phyloP scores from a whole-genome alignment of 495 filamentous ascomycete genomes.

The Schizothecium vesticola region DNA sequence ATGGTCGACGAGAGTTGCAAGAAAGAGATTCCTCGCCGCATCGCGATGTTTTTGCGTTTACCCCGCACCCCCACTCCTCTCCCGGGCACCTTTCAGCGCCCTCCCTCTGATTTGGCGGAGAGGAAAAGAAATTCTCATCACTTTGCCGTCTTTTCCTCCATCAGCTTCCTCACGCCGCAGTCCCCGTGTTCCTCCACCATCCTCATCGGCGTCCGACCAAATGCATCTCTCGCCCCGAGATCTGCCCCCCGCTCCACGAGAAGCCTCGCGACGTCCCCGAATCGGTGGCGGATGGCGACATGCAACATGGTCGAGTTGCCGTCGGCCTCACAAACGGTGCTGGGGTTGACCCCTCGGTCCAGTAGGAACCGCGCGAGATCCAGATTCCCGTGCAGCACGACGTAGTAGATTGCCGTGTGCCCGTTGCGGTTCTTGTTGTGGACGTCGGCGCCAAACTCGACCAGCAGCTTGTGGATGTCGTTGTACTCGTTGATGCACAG shows the following conservation, averaged over 20 bases:
- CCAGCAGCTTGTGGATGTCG: neutral
- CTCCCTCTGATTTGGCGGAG: neutral
- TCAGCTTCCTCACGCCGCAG: neutral
- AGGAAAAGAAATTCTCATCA: neutral
- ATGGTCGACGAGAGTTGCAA: neutral
- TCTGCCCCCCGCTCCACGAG: neutral
- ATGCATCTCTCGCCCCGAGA: neutral
- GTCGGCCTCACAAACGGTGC: neutral
- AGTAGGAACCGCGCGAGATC: constrained; percentile 1
- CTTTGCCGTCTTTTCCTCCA: neutral
- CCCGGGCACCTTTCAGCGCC: neutral
- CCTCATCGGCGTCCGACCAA: neutral
- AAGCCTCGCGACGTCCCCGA: neutral
- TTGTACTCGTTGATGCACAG: neutral
- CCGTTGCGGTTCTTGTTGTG: neutral
- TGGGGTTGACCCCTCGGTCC: neutral
- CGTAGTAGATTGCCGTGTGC: constrained; percentile 4
- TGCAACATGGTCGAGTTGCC: neutral
- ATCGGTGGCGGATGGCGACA: neutral
- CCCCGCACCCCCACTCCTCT: neutral
- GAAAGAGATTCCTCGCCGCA: neutral
- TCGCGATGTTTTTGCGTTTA: neutral
- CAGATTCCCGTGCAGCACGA: neutral
- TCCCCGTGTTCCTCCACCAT: neutral
- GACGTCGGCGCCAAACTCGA: constrained; percentile 7